These are phyloP conservation scores for Apophysomyces elegans DNA, from an alignment of 371 early-diverging fungal genomes.

Conservation along the genomic window DNA sequence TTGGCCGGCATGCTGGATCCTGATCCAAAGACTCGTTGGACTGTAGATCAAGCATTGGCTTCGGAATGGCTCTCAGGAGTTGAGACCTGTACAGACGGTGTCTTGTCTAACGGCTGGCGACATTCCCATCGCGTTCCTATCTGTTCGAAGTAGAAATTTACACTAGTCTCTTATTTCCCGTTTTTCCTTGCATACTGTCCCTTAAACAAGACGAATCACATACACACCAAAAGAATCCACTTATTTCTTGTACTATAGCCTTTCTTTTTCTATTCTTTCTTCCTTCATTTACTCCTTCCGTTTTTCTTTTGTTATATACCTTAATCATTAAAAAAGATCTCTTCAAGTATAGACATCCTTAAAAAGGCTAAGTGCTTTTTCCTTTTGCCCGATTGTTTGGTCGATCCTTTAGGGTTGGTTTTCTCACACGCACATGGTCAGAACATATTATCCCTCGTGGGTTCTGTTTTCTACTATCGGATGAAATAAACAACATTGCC, in stretches of 20 bases:
- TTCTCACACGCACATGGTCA: too few species aligned
- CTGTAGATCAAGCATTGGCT: conserved; percentile 43
- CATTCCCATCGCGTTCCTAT: conserved; percentile 37
- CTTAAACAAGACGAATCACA: not conserved
- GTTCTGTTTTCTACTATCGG: too few species aligned
- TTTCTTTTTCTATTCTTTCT: not conserved
- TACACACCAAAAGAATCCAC: not conserved
- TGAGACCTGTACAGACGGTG: conserved; percentile 51
- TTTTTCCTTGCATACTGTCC: not conserved
- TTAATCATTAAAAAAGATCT: not conserved
- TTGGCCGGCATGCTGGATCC: conserved; percentile 56
- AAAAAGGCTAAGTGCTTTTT: too few species aligned
- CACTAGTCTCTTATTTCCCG: not conserved
- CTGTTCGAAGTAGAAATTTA: conserved; percentile 13
- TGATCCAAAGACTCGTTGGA: conserved; percentile 51
- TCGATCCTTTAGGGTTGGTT: too few species aligned
- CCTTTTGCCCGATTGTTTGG: too few species aligned
- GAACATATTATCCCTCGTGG: too few species aligned
- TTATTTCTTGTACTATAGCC: not conserved
- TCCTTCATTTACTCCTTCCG: not conserved
- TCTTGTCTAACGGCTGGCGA: conserved; percentile 44
- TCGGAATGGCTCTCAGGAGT: conserved; percentile 48
- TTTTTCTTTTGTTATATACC: not conserved
- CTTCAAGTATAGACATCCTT: too few species aligned
- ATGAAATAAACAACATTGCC: too few species aligned